A percentile compares a stretch with the other conserved stretches of the same genome.
Evolutionary conservation across 73 alveolate species (phyloP).

Genomic region (Paramecium sonneborni): DNA sequence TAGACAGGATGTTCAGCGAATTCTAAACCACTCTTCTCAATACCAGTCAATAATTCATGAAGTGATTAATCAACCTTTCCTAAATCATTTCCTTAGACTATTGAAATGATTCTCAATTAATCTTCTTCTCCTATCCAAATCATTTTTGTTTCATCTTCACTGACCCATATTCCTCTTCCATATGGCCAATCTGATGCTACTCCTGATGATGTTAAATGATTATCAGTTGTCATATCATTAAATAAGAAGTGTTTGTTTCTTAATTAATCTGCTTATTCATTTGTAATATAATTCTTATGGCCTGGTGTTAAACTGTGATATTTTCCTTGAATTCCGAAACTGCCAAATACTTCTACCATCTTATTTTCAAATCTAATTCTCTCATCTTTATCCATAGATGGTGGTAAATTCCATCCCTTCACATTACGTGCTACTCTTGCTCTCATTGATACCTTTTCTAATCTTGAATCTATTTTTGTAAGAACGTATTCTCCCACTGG

Average conservation of each 20-base stretch:
- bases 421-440: slow-evolving; percentile 28
- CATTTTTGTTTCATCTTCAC: slow-evolving; percentile 10
- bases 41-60: not conserved
- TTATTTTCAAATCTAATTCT: slow-evolving; percentile 8
- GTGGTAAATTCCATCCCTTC: slow-evolving; percentile 21
- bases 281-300: not conserved
- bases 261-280: not conserved
- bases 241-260: not conserved
- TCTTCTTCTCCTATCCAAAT: slow-evolving; percentile 31
- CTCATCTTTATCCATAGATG: slow-evolving; percentile 7
- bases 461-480: not conserved
- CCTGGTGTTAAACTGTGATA: slow-evolving; percentile 18
- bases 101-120: not conserved
- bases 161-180: slow-evolving; percentile 20
- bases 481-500: slow-evolving; percentile 8
- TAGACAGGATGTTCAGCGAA: slow-evolving; percentile 22
- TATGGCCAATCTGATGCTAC: slow-evolving; percentile 31
- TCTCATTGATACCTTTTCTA: slow-evolving; percentile 19
- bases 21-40: not conserved
- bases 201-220: slow-evolving; percentile 20
- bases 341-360: slow-evolving; percentile 17
- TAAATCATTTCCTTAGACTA: slow-evolving; percentile 1
- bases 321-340: slow-evolving; percentile 14
- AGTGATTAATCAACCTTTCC: slow-evolving; percentile 10
- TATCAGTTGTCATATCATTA: slow-evolving; percentile 24